Percentiles rank a stretch among this genome's conserved stretches.
phyloP scores from a whole-genome alignment of 1,284 basidiomycete species.

The Naganishia albida region DNA sequence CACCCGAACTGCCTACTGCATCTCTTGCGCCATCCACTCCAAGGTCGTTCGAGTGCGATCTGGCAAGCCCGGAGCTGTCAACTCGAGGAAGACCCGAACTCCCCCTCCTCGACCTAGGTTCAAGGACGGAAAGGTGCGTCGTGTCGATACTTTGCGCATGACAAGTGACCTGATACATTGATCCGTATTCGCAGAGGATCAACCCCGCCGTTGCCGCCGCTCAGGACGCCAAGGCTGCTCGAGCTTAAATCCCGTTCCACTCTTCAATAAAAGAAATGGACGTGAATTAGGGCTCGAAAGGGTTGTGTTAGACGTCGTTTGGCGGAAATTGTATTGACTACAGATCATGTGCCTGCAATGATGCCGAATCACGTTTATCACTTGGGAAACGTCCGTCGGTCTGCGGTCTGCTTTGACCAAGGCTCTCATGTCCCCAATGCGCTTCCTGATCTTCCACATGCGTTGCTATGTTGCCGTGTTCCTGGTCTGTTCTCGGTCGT shows the following conservation, averaged over 20 bases:
- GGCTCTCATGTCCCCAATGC: too few relatives aligned
- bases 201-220: constrained; percentile 75
- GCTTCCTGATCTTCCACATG: too few relatives aligned
- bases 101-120: constrained; percentile 94
- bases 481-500: too few relatives aligned
- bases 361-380: constrained; percentile 16
- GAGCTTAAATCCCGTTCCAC: constrained; percentile 28
- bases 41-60: constrained; percentile 97
- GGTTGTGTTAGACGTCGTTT: constrained; percentile 19
- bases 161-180: too few relatives aligned
- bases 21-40: constrained; percentile 99
- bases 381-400: background rate
- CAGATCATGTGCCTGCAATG: constrained; percentile 11
- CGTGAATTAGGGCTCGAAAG: background rate
- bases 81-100: constrained; percentile 83
- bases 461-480: too few relatives aligned
- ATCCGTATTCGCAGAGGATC: constrained; percentile 60
- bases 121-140: constrained; percentile 85
- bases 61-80: constrained; percentile 66
- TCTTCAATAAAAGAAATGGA: constrained; percentile 18
- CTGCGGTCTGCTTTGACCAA: too few relatives aligned
- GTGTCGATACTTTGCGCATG: background rate
- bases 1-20: constrained; percentile 99
- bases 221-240: constrained; percentile 57
- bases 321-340: constrained; percentile 21